A percentile compares a stretch with the other conserved stretches of the same genome.
These are phyloP conservation scores for Fusarium hostae DNA, from an alignment of 2,329 filamentous ascomycete species.

Conservation along the genomic window DNA sequence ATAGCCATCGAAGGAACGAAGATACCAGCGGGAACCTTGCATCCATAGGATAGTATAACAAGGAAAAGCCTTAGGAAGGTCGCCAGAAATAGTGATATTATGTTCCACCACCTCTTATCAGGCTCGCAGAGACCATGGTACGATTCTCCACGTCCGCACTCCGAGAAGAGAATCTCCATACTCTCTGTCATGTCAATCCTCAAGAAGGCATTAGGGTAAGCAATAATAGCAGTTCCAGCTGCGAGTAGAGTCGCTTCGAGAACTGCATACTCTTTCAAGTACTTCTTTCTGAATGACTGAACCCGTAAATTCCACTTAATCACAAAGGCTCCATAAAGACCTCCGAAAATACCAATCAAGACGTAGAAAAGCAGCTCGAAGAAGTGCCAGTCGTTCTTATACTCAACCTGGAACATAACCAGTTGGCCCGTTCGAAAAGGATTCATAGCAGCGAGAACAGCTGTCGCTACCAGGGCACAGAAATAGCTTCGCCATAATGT, in stretches of 20 bases:
- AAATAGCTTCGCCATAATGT: slow-evolving; percentile 99
- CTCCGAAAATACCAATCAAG: slow-evolving; percentile 90
- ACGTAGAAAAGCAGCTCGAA: slow-evolving; percentile 96
- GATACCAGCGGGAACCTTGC: slow-evolving; percentile 96
- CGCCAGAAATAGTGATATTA: slow-evolving; percentile 80
- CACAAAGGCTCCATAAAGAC: slow-evolving; percentile 93
- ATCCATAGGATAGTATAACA: slow-evolving; percentile 96
- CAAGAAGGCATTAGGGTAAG: slow-evolving; percentile 95
- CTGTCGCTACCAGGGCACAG: slow-evolving; percentile 93
- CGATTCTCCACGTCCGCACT: slow-evolving; percentile 89
- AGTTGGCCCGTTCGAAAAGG: slow-evolving; percentile 96
- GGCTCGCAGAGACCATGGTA: slow-evolving; percentile 90
- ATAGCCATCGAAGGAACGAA: slow-evolving; percentile 99
- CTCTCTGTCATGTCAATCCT: slow-evolving; percentile 99
- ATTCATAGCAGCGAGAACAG: slow-evolving; percentile 94
- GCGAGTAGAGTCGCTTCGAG: slow-evolving; percentile 88
- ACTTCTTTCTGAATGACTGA: slow-evolving; percentile 94
- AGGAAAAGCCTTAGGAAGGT: slow-evolving; percentile 84
- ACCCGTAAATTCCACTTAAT: slow-evolving; percentile 97
- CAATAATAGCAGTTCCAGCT: slow-evolving; percentile 86
- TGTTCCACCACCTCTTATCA: slow-evolving; percentile 79
- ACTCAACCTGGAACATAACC: slow-evolving; percentile 98
- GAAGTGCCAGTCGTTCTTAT: slow-evolving; percentile 97
- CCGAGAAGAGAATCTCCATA: slow-evolving; percentile 97
- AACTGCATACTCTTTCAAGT: slow-evolving; percentile 84